These are phyloP conservation scores for Pestalotiopsis sp. DNA, from an alignment of 2,329 filamentous ascomycete genomes.

Conservation along the genomic window DNA sequence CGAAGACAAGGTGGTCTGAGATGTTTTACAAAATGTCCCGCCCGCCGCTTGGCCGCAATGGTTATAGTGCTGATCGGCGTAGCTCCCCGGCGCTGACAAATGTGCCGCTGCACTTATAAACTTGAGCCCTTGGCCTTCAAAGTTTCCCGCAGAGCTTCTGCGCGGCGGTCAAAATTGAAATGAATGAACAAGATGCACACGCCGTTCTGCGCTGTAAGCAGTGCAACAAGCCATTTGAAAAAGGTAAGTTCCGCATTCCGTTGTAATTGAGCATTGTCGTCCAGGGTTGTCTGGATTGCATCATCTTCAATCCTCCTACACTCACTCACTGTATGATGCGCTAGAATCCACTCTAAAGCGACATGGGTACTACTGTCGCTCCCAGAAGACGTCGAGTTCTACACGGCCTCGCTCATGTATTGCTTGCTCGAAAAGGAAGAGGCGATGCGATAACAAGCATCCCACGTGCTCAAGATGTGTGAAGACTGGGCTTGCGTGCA, in stretches of 20 bases:
- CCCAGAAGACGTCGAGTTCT: constrained; percentile 29
- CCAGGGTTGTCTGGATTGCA: background rate
- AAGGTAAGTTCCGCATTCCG: constrained; percentile 31
- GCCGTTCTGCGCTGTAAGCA: constrained; percentile 35
- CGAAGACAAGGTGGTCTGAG: background rate
- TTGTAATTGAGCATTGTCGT: background rate
- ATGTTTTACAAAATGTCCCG: constrained; percentile 9
- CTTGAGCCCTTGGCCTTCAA: background rate
- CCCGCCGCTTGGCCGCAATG: background rate
- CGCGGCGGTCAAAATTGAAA: constrained; percentile 8
- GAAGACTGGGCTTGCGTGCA: constrained; percentile 36
- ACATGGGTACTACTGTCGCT: constrained; percentile 48
- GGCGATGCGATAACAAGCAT: constrained; percentile 38
- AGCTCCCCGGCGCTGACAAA: background rate
- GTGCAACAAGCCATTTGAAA: constrained; percentile 45
- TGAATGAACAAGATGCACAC: background rate
- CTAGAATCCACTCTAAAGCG: constrained; percentile 44
- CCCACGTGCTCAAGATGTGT: constrained; percentile 42
- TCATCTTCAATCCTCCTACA: background rate
- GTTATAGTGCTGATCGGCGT: background rate
- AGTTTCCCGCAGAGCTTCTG: background rate
- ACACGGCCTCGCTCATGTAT: constrained; percentile 37
- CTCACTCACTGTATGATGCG: constrained; percentile 7
- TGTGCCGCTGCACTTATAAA: background rate
- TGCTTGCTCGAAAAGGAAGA: constrained; percentile 38